Conservation (phyloP, 768 basidiomycete species). For the Lepiota brunneoincarnata region DNA sequence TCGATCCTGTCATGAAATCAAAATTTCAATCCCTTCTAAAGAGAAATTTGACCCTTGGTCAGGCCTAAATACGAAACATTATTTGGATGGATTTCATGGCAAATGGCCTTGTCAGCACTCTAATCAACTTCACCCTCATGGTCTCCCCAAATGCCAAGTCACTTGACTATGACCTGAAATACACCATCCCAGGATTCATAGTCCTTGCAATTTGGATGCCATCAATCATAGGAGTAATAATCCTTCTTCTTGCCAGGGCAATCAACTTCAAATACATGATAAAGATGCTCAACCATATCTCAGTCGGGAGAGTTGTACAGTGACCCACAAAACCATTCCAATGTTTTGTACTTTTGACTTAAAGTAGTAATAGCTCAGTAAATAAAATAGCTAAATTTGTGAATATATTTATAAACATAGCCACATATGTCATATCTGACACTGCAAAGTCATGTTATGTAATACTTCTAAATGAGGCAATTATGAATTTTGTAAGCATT, state of each 20-base stretch:
- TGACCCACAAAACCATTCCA: too few species aligned
- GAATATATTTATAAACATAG: too few species aligned
- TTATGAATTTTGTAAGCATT: too few species aligned
- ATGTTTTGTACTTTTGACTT: too few species aligned
- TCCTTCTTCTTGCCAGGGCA: neutral
- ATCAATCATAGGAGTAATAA: neutral
- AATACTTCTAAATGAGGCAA: too few species aligned
- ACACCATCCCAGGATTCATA: neutral
- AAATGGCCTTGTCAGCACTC: neutral
- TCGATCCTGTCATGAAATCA: neutral
- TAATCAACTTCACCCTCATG: neutral
- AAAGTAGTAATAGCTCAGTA: too few species aligned
- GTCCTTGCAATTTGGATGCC: conserved; percentile 1
- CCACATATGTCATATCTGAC: too few species aligned
- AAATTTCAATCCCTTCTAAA: neutral
- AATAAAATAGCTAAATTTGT: too few species aligned
- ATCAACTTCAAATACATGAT: neutral
- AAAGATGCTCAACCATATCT: neutral
- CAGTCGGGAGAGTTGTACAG: neutral
- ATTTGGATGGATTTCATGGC: neutral
- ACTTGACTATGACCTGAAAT: neutral
- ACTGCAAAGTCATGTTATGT: too few species aligned
- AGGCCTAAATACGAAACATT: neutral
- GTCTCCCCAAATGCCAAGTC: neutral
- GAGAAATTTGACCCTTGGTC: neutral